phyloP scores from a whole-genome alignment of 352 stramenopile species.

The Blastocystis hominis region DNA sequence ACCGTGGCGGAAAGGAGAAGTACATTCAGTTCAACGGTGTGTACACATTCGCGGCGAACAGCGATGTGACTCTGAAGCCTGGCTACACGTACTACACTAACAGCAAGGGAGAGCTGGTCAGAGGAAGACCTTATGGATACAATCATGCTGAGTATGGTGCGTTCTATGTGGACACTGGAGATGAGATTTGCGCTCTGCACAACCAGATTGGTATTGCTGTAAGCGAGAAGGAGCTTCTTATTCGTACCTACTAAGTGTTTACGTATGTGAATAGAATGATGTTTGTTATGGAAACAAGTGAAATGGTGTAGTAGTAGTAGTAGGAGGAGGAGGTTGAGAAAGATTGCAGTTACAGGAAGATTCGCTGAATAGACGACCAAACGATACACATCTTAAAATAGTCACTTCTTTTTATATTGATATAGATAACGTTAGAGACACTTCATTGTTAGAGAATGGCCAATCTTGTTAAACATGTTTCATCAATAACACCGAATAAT shows the following conservation, averaged over 20 bases:
- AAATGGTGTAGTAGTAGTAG: no score
- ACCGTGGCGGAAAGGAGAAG: background rate
- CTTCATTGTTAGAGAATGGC: no score
- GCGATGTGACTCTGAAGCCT: background rate
- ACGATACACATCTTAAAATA: no score
- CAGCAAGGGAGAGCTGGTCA: constrained; percentile 18
- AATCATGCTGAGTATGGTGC: constrained; percentile 27
- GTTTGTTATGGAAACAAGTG: no score
- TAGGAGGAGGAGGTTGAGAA: no score
- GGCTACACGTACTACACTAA: constrained; percentile 52
- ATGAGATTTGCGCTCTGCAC: constrained; percentile 4
- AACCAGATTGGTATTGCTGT: constrained; percentile 57
- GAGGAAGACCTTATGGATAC: constrained; percentile 27
- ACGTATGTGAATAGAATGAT: no score
- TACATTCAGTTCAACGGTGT: constrained; percentile 40
- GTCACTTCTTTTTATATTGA: no score
- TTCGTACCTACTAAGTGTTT: constrained; percentile 10
- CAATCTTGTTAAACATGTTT: no score
- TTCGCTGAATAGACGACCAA: no score
- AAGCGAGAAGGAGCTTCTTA: constrained; percentile 33
- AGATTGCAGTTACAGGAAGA: no score
- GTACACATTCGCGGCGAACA: background rate
- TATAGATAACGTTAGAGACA: no score
- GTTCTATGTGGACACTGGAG: background rate
- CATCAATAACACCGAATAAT: no score